Evolutionary conservation across 441 rosid species (phyloP), one percentile per base, ranked within the genome.

Genomic region (Omphalea diandra): DNA sequence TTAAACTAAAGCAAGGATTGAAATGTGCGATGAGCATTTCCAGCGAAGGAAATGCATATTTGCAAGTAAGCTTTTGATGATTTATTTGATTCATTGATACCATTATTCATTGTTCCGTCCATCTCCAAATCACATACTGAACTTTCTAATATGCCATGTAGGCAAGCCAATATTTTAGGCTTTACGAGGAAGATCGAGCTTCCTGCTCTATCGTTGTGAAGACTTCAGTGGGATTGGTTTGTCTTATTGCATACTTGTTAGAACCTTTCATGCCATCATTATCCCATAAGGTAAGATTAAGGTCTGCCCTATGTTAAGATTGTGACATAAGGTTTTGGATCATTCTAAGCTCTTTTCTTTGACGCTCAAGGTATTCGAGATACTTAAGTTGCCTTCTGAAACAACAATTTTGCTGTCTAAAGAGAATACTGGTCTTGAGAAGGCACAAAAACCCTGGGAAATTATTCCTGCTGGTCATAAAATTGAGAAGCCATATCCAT

Each of bases 191-290:
- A 75, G 89, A 94, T 67, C 85, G 65, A 72, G 73, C 78, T 60
- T 83, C 90, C 43, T 94, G 98, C 79, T 84, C 85, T 38, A 73
- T 91, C 69, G 94, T 91, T 65, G 81, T 91, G 81, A 88, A 82
- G 84, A 88, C 92, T 65, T 83, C 97, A 46, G 86, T 80, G 47
- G 98, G 98, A 43, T 76, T 94, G 61, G 96, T 94, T 49, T 82
- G 85, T 75, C 76, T 91, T 75, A 89, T 91, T 17, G 97, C 97
- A 40, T 84, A 88, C 54, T 75, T 94, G 53, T 73, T 91, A 64
- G 97, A 94, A 79, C 98, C 98, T 55, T 94, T 90, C 79, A 90
- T 94, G 85, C 97, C 98, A 33, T 88, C 98, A 22, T 90, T 94
- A 77, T 87, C 97, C 57, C 62, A 82, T 14, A 91, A 91, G 96